A percentile compares a stretch with the other conserved stretches of the same genome.
Evolutionary conservation across 2,329 filamentous ascomycete species (phyloP).

Genomic region (Chrysoporthe puriensis): DNA sequence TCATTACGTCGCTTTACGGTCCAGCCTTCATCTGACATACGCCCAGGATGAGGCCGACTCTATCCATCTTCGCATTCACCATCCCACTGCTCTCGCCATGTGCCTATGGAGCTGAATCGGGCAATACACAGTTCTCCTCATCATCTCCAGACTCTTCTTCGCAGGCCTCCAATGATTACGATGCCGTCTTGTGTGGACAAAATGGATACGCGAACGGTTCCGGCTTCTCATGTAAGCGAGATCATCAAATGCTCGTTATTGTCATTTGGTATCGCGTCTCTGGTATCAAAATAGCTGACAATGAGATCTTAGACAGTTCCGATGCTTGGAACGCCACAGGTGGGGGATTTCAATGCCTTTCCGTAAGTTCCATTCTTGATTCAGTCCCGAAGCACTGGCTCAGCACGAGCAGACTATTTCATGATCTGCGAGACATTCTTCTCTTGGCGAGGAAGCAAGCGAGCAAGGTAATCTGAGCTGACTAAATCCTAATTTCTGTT

Average conservation of each 20-base stretch:
- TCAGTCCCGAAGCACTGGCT: background rate
- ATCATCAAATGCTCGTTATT: too few species aligned
- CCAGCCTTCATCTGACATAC: background rate
- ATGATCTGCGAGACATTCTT: slow-evolving; percentile 9
- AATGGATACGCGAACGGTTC: slow-evolving; percentile 31
- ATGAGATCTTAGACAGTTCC: slow-evolving; percentile 33
- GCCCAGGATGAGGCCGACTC: slow-evolving; percentile 15
- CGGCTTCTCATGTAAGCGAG: slow-evolving; percentile 21
- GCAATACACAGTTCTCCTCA: background rate
- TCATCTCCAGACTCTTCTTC: slow-evolving; percentile 2
- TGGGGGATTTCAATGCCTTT: slow-evolving; percentile 37
- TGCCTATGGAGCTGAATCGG: slow-evolving; percentile 15
- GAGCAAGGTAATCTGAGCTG: background rate
- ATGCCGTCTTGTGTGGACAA: slow-evolving; percentile 36
- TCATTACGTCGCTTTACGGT: background rate
- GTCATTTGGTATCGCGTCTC: background rate
- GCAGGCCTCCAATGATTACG: slow-evolving; percentile 32
- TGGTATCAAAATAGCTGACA: slow-evolving; percentile 10
- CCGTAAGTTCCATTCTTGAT: slow-evolving; percentile 31
- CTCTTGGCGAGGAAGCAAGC: background rate
- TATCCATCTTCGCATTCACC: slow-evolving; percentile 15
- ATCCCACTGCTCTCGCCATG: slow-evolving; percentile 24
- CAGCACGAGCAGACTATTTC: background rate
- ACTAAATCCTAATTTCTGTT: background rate
- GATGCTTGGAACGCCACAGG: slow-evolving; percentile 39